Percentiles rank a stretch among this genome's conserved stretches.
These are phyloP conservation scores for Cnidoscolus chayamansa DNA, from an alignment of 441 rosid species.

Conservation along the genomic window DNA sequence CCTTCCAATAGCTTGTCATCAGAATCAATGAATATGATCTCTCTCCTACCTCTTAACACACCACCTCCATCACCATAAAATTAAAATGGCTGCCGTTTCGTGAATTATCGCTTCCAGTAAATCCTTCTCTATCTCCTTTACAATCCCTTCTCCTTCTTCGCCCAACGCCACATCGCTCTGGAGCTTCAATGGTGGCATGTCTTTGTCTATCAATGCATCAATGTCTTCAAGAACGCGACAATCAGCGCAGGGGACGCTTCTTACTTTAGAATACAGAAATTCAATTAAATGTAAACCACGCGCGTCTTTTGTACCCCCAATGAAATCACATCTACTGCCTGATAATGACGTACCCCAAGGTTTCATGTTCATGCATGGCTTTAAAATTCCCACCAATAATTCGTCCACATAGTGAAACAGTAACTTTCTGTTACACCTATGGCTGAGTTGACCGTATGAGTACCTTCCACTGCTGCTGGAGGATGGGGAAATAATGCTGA, in stretches of 20 bases:
- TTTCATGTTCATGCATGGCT: constrained; percentile 42
- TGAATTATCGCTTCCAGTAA: constrained; percentile 50
- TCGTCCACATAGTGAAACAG: constrained; percentile 63
- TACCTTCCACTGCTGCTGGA: not conserved
- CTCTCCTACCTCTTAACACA: constrained; percentile 17
- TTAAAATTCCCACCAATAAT: constrained; percentile 47
- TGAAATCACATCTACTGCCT: not conserved
- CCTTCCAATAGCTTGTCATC: no score
- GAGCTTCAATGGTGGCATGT: constrained; percentile 36
- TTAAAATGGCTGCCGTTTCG: constrained; percentile 48
- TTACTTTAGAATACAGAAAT: constrained; percentile 35
- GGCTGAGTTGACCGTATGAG: constrained; percentile 28
- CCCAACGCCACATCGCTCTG: constrained; percentile 32
- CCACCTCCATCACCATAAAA: not conserved
- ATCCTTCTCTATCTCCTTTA: constrained; percentile 53
- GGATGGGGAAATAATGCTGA: constrained; percentile 3
- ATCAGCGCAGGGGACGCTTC: constrained; percentile 46
- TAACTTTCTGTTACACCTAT: constrained; percentile 57
- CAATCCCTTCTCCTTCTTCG: constrained; percentile 67
- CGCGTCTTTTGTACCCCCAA: not conserved
- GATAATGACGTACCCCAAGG: constrained; percentile 35
- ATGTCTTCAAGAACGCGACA: constrained; percentile 77
- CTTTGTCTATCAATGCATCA: constrained; percentile 57
- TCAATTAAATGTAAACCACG: constrained; percentile 46
- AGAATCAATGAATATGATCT: constrained; percentile 30